Conservation (phyloP, 306 rosid species). For the Lathyrus tuberosus region DNA sequence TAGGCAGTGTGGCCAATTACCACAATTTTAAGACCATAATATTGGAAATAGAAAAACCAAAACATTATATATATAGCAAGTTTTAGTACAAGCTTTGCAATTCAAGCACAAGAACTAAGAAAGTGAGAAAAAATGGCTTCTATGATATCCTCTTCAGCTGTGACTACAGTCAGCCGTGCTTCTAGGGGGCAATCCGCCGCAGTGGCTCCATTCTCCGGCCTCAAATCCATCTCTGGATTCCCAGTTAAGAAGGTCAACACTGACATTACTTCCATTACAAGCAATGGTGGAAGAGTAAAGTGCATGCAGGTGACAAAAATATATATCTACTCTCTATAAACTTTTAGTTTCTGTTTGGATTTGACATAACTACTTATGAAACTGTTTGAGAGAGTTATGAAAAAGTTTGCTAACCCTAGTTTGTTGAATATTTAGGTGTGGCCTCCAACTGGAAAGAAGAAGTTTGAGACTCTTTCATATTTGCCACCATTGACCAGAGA, state of each 20-base stretch:
- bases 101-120: no score
- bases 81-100: neutral
- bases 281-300: conserved; percentile 74
- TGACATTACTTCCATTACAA: conserved; percentile 65
- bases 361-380: no score
- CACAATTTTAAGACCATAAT: neutral
- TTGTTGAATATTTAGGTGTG: conserved; percentile 58
- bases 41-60: neutral
- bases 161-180: conserved; percentile 50
- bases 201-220: conserved; percentile 76
- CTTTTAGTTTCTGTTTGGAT: no score
- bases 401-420: neutral
- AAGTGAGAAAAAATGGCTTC: conserved; percentile 18
- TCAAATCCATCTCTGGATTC: conserved; percentile 60
- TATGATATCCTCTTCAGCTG: conserved; percentile 54
- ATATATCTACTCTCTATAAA: neutral
- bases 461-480: conserved; percentile 84
- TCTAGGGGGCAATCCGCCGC: conserved; percentile 54
- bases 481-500: conserved; percentile 33
- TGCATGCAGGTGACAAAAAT: conserved; percentile 46
- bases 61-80: neutral
- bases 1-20: no score
- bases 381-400: no score
- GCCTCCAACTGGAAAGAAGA: conserved; percentile 65
- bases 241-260: conserved; percentile 57